Evolutionary conservation across 2,329 filamentous ascomycete species (phyloP), one percentile per base, ranked within the genome.

Genomic region (Chalara sp.): DNA sequence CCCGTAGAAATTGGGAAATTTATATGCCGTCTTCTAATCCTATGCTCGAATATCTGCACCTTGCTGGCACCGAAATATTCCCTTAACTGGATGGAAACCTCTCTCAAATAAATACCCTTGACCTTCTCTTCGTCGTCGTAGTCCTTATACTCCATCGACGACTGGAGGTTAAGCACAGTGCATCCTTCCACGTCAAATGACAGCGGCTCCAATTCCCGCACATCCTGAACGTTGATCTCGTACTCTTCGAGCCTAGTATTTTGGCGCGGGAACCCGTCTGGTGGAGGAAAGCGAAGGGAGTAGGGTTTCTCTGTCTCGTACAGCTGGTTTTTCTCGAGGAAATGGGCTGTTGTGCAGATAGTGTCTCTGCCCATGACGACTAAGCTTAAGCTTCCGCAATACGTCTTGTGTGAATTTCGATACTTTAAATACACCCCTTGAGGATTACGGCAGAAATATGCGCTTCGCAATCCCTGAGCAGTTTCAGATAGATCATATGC

Each of bases 1-100:
- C 52, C 52, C 10, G 48, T 51, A 3, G 52, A 12, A 44, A 48
- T 51, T 11, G 52, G 52, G 35, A 51, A 53, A 6, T 11, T 40
- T 35, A 21, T 5, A 45, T 51, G 48, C 10, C 52, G 40, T 43
- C 32, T 50, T 21, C 48, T 31, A 29, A 49, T 30, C 31, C n/a
- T 28, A 33, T 48, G 40, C 13, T 52, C 50, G 11, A 48, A 44
- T 37, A 52, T 48, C n/a, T 52, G 50, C 5, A 52, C 50, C 28
- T 40, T 32, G 6, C 12, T 29, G 11, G 50, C 50, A 43, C 39
- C 50, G 29, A 52, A 32, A 29, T 28, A n/a, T 28, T 43, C 4
- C 13, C 11, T 28, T 11, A 52, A 30, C 7, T 7, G 8, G 10
- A 41, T 11, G 6, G 35, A 30, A 28, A 51, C 37, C 37, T 50